A percentile compares a stretch with the other conserved stretches of the same genome.
Evolutionary conservation across 305 asterid genomes (phyloP).

Genomic region (Fraxinus xanthoxyloides): DNA sequence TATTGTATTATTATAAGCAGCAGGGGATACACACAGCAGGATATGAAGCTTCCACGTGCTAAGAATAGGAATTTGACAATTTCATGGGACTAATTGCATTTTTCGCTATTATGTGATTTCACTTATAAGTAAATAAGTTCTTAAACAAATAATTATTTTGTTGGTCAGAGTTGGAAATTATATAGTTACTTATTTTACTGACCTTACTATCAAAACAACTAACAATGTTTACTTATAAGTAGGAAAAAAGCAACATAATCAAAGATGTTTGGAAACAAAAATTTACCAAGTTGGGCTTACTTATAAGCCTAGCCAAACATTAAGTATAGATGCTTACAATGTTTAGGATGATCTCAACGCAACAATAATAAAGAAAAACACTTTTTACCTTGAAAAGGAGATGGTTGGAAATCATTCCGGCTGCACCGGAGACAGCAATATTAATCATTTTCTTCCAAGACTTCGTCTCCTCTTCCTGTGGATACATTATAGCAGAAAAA

Average conservation of each 20-base stretch:
- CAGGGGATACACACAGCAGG: not conserved
- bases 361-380: not conserved
- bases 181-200: not conserved
- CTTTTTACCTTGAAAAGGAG: constrained; percentile 85
- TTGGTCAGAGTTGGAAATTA: not conserved
- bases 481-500: not conserved
- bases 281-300: not conserved
- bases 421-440: constrained; percentile 95
- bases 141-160: not conserved
- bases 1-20: not conserved
- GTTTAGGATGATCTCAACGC: not conserved
- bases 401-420: constrained; percentile 96
- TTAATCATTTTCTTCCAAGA: constrained; percentile 90
- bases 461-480: constrained; percentile 83
- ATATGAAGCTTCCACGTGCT: not conserved
- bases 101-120: not conserved
- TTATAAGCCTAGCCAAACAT: not conserved
- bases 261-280: not conserved
- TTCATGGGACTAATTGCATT: not conserved
- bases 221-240: not conserved
- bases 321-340: not conserved
- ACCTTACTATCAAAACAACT: not conserved
- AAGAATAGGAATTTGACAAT: not conserved
- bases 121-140: not conserved
- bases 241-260: not conserved